Base-by-base conservation (phyloP, 1,284 basidiomycete genomes). In the Mycena sp. region DNA sequence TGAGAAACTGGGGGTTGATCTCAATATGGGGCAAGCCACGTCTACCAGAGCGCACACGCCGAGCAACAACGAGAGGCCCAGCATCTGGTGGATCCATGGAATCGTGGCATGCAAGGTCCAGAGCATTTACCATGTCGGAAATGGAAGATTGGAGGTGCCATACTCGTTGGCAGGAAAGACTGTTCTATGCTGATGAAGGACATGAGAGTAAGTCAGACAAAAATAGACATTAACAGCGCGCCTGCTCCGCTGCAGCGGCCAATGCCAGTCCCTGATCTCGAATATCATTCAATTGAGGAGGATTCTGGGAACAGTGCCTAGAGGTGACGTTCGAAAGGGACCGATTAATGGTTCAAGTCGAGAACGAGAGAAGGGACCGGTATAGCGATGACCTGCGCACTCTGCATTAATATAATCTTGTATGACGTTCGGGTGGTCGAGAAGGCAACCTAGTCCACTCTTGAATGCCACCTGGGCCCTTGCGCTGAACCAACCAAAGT, bases 1-100 rank as follows among this genome's bases (percentile, higher is more conserved):
- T 43, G 19, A 43, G 21, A 23, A 43, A 53, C 7, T 29, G 38
- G 4, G 17, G 21, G 25, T 53, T 40, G 7, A 53, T 53, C 28
- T 53, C 51, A 12, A 53, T 40, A 6, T 40, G 51, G 2, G 40
- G 51, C 4, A 38, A 40, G 4, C 51, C 51, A 16, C 38, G 51
- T 21, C 51, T 6, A 3, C 51, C 51, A 16, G 51, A 43, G 6
- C 12, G 38, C 12, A 43, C 28, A 10, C 38, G 38, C 3, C 40
- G 26, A 1, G 51, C 40, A 5, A 53, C 51, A 38, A 40, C 37
- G 1, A 52, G 25, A 17, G 37, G 50, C 7, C 19, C 30, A 4
- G 32, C 50, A 26, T 52, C 23, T 6, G 50, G 50, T 10, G 50
- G 50, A 23, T 52, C 35, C 50, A 52, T 52, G 6, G 50, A 52